A percentile compares a stretch with the other conserved stretches of the same genome.
phyloP scores from a whole-genome alignment of 768 basidiomycete species.

The Suillus subaureus region DNA sequence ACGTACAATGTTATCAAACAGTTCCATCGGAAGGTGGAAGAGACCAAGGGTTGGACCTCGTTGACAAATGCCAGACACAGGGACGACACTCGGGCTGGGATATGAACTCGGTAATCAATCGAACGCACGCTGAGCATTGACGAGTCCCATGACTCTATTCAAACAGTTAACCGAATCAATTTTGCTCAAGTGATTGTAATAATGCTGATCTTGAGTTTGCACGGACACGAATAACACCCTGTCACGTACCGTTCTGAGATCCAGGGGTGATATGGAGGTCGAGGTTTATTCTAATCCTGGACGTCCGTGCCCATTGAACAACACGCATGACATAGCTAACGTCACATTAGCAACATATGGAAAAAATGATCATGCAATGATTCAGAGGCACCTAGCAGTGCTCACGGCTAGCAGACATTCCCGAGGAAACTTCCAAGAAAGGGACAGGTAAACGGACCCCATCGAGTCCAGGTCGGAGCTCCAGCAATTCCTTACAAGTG shows the following conservation, averaged over 20 bases:
- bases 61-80: constrained; percentile 63
- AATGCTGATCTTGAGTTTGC: constrained; percentile 15
- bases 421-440: constrained; percentile 69
- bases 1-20: constrained; percentile 63
- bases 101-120: constrained; percentile 78
- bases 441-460: constrained; percentile 66
- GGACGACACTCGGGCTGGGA: constrained; percentile 70
- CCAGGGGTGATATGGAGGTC: constrained; percentile 83
- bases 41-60: constrained; percentile 46
- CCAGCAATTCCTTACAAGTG: constrained; percentile 69
- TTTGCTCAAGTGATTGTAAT: constrained; percentile 63
- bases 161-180: constrained; percentile 63
- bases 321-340: constrained; percentile 26
- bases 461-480: constrained; percentile 81
- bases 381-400: constrained; percentile 5
- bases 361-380: constrained; percentile 3
- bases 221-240: constrained; percentile 1
- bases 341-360: neutral
- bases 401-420: constrained; percentile 71
- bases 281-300: constrained; percentile 80
- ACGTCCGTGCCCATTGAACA: constrained; percentile 83
- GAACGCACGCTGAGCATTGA: constrained; percentile 79
- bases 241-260: constrained; percentile 63
- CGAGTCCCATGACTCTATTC: constrained; percentile 77
- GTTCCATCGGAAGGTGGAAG: too few relatives aligned